A percentile compares a stretch with the other conserved stretches of the same genome.
Conservation (phyloP, 225 moss, liverwort and hornwort species). For the Marchantia paleacea region DNA sequence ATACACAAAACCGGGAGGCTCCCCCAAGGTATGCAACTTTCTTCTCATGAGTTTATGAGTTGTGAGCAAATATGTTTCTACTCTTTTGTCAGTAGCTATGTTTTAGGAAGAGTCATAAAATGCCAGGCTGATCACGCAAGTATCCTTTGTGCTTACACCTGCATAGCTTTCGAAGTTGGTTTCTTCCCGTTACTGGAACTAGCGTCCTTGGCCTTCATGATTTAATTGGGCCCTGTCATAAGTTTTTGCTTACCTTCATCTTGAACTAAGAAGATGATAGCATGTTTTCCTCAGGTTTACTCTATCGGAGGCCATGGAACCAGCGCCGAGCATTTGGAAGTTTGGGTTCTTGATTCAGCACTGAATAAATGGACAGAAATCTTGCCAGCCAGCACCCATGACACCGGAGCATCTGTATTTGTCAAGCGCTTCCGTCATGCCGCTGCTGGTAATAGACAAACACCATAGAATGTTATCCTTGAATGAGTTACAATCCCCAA, state of each 20-base stretch:
- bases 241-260: too few species aligned
- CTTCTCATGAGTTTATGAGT: too few species aligned
- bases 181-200: too few species aligned
- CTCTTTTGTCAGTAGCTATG: too few species aligned
- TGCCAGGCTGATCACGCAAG: too few species aligned
- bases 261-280: not conserved
- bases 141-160: too few species aligned
- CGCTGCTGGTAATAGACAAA: slow-evolving; percentile 32
- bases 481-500: not conserved
- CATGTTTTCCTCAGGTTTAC: slow-evolving; percentile 27
- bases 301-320: slow-evolving; percentile 42
- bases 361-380: slow-evolving; percentile 35
- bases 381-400: slow-evolving; percentile 27
- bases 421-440: slow-evolving; percentile 40
- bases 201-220: too few species aligned
- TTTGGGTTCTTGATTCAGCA: slow-evolving; percentile 43
- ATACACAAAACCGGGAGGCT: slow-evolving; percentile 19
- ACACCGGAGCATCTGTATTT: slow-evolving; percentile 21
- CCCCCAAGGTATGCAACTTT: slow-evolving; percentile 33
- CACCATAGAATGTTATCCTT: not conserved
- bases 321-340: slow-evolving; percentile 34
- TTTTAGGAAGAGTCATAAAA: too few species aligned
- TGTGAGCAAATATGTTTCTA: too few species aligned
- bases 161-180: too few species aligned
- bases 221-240: too few species aligned